Conservation (phyloP, 2,329 filamentous ascomycete genomes). For the Cercospora berteroae region DNA sequence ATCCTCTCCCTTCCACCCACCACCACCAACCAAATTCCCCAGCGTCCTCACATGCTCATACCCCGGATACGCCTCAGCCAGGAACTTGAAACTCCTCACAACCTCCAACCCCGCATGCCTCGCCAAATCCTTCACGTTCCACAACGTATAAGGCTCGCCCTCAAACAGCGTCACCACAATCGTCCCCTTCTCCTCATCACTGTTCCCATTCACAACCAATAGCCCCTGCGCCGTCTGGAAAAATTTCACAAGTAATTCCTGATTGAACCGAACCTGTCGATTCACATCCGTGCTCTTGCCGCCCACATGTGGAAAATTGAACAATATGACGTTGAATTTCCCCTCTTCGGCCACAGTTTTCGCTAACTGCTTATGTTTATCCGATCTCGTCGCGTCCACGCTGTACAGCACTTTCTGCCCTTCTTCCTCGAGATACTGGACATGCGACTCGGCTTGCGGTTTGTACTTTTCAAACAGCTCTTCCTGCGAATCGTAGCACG, state of each 20-base stretch:
- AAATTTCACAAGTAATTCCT: slow-evolving; percentile 70
- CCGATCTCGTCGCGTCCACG: slow-evolving; percentile 67
- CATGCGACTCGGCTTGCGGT: slow-evolving; percentile 64
- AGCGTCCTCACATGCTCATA: slow-evolving; percentile 73
- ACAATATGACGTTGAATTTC: slow-evolving; percentile 74
- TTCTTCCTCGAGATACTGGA: slow-evolving; percentile 52
- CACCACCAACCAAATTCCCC: slow-evolving; percentile 53
- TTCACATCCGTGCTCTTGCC: slow-evolving; percentile 91
- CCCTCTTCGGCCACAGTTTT: slow-evolving; percentile 33
- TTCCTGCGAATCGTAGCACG: slow-evolving; percentile 61
- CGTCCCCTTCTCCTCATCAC: slow-evolving; percentile 40
- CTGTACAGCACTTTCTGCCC: slow-evolving; percentile 55
- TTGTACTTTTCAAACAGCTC: slow-evolving; percentile 65
- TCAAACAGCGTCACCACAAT: slow-evolving; percentile 89
- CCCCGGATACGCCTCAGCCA: slow-evolving; percentile 65
- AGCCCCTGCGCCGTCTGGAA: slow-evolving; percentile 57
- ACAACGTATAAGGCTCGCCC: slow-evolving; percentile 88
- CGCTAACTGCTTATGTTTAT: slow-evolving; percentile 45
- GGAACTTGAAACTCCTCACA: slow-evolving; percentile 68
- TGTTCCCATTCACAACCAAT: slow-evolving; percentile 47
- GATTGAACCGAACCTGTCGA: slow-evolving; percentile 88
- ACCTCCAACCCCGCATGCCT: slow-evolving; percentile 72
- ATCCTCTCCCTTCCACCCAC: slow-evolving; percentile 51
- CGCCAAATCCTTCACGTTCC: slow-evolving; percentile 88
- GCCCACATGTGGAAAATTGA: slow-evolving; percentile 97